Base-by-base conservation (phyloP, 371 early-diverging fungal genomes). In the Lichtheimia hyalospora region DNA sequence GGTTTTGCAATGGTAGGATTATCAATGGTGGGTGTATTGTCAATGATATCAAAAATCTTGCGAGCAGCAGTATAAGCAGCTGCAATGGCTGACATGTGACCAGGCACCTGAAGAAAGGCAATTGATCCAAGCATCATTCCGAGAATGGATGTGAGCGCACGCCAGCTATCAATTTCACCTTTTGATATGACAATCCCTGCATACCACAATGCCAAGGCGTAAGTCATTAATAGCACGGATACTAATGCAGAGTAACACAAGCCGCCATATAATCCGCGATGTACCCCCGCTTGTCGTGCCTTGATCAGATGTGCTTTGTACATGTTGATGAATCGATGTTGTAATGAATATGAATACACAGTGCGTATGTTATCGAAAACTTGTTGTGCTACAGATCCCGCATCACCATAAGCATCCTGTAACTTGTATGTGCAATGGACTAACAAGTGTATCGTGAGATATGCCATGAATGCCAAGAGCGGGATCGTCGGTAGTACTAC, bases 351-450 rank as follows among this genome's bases (percentile, higher is more conserved):
- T 4, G 96, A 83, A 44, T 84, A 86, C 27, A 96, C 92, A 12
- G 97, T 97, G 51, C 96, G 87, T 52, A 97, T 91, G 40, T 88
- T 84, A 10, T 90, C 72, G 54, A 98, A 79, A 0, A 87, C 93
- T 70, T 98, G 79, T 62, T 79, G 76, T 49, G 74, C 79, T 34
- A 79, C 66, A 7, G 76, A 66, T 39, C 79, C 79, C 27, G 79
- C 79, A 42, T 75, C 76, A 51, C 76, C 79, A 63, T 79, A 79
- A 24, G 70, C 54, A 28, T 70, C 61, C 52, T 79, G 79, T 15
- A 75, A 6, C 8, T 34, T 34, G 34, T 34, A 34, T 5, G 34
- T 34, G 34, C 34, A 8, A 34, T 34, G 34, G 10, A 34, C 34
- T 10, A 34, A 10, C 1, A 34, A 8, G 34, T 34, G 34, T 2